Evolutionary conservation across 805 yeast species (phyloP), one percentile per base, ranked within the genome.

Genomic region (Debaryomyces maramus): DNA sequence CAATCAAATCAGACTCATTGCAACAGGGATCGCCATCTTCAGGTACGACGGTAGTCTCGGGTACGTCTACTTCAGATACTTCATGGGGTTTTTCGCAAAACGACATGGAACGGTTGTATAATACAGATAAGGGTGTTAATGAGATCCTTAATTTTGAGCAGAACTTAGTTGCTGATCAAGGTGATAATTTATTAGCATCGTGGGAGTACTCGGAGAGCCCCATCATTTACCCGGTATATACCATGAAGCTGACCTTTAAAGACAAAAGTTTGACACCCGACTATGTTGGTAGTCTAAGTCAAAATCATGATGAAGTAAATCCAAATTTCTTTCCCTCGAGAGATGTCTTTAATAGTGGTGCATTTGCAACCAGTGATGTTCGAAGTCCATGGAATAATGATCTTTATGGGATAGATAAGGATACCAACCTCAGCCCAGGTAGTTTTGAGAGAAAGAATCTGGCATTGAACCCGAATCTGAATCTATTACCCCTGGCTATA

Each of bases 211-310:
- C 50, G 22, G 61, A 61, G 31, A 43, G 48, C 38, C 55, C 64
- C 18, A 67, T 67, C 38, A 62, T 67, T 15, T 67, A 67, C 40
- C 73, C 73, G 1, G 60, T 67, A 10, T 67, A 67, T 41, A 51
- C 61, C 4, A 45, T 63, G 28, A 44, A 40, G 13, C n/a, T n/a
- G n/a, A n/a, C n/a, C n/a, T n/a, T n/a, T n/a, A n/a, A n/a, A n/a
- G n/a, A n/a, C n/a, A n/a, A n/a, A n/a, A n/a, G n/a, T n/a, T n/a
- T n/a, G n/a, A n/a, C 11, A 24, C 28, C 4, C 28, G 11, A 24
- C 11, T 24, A 30, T 18, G 4, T 23, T 3, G 19, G 34, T 17
- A 27, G 17, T n/a, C 18, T 5, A 13, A 19, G 31, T 13, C 19
- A n/a, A 26, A 14, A 31, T 14, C 24, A 28, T 18, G 26, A 40